A percentile compares a stretch with the other conserved stretches of the same genome.
These are phyloP conservation scores for Septoria linicola DNA, from an alignment of 2,329 filamentous ascomycete genomes.

Conservation along the genomic window DNA sequence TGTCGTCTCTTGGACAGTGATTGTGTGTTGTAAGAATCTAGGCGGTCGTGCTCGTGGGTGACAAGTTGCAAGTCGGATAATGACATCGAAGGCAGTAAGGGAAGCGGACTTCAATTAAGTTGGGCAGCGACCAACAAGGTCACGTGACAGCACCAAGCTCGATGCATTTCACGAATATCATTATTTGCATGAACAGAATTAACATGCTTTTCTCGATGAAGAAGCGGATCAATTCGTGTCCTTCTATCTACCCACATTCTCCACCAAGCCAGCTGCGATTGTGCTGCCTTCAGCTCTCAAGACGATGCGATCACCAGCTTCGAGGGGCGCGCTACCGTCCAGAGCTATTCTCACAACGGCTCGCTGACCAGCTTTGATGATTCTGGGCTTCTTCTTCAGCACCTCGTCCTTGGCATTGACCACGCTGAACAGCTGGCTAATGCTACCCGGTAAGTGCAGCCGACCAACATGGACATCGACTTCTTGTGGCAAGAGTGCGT, in stretches of 20 bases:
- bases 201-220: neutral
- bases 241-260: slow-evolving; percentile 20
- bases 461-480: slow-evolving; percentile 87
- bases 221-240: no score
- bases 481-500: slow-evolving; percentile 82
- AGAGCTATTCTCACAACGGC: slow-evolving; percentile 62
- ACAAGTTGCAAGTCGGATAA: no score
- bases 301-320: slow-evolving; percentile 76
- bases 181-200: neutral
- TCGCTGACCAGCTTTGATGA: slow-evolving; percentile 76
- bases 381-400: slow-evolving; percentile 77
- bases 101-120: no score
- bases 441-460: slow-evolving; percentile 72
- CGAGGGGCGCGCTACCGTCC: slow-evolving; percentile 75
- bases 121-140: no score
- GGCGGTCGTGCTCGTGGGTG: no score
- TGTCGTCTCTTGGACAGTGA: neutral
- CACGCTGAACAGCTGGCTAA: slow-evolving; percentile 68
- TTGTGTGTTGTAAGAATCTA: neutral
- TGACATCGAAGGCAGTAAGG: no score
- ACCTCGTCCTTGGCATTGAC: slow-evolving; percentile 73
- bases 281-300: slow-evolving; percentile 78
- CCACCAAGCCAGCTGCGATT: slow-evolving; percentile 81
- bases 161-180: no score
- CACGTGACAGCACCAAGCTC: no score